Evolutionary conservation across 345 rosid species (phyloP), one percentile per base, ranked within the genome.

Genomic region (Capsella bursapastoris): DNA sequence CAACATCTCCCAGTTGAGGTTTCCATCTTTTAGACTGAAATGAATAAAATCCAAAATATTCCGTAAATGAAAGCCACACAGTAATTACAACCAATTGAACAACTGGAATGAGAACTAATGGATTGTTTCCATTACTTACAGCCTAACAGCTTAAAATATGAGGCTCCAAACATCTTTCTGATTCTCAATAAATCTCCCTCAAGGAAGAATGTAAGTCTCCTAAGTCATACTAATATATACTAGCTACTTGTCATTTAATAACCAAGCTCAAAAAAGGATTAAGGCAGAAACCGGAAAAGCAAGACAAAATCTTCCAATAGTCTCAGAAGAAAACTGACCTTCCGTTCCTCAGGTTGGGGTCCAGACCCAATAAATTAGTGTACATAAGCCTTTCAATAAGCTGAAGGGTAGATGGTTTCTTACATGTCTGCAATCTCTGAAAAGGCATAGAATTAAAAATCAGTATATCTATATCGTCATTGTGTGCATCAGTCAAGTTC

Each of bases 11-110:
- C 85, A 82, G 77, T 92, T 95, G 44, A 95, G 90, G 11, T 87
- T 87, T 79, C 97, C 97, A 79, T 86, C 96, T 79, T 95, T 92
- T 65, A 95, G 78, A 81, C 99, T 95, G 84, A 83, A 83, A 71
- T 34, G 63, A 50, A 78, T 37, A 55, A 38, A 81, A 68, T 45
- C 58, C 41, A 64, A 44, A 44, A 45, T 3, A 64, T 64, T 40
- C 9, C 31, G 16, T 49, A 38, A 65, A 27, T 22, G 28, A 55
- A 61, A 18, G 40, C 66, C 18, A 44, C 27, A n/a, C n/a, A n/a
- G n/a, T n/a, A n/a, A n/a, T n/a, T n/a, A n/a, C n/a, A n/a, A n/a
- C n/a, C n/a, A n/a, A n/a, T n/a, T n/a, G n/a, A n/a, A n/a, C n/a
- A n/a, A n/a, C n/a, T n/a, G n/a, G n/a, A n/a, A n/a, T n/a, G n/a